A percentile compares a stretch with the other conserved stretches of the same genome.
Conservation (phyloP, 768 basidiomycete species). For the Inosperma sp. region DNA sequence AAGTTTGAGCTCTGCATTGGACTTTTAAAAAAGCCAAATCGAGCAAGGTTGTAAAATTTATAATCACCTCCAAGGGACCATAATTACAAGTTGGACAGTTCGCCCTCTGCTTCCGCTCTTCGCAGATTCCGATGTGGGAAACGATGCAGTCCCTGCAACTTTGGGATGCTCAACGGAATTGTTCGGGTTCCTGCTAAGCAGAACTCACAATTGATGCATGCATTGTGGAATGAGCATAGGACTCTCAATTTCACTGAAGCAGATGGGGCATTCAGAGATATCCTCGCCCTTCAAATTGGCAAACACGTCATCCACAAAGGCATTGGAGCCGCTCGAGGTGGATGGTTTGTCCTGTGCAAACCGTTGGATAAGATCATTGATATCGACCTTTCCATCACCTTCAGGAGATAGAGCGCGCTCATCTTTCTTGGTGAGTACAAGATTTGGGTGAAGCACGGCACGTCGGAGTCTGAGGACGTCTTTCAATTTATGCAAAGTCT, state of each 20-base stretch:
- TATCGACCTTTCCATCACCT: slow-evolving; percentile 45
- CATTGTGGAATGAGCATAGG: slow-evolving; percentile 71
- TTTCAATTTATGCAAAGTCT: not conserved
- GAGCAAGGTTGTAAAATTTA: not conserved
- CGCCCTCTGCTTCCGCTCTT: slow-evolving; percentile 64
- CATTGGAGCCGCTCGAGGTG: slow-evolving; percentile 30
- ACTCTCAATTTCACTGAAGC: slow-evolving; percentile 70
- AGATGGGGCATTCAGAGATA: slow-evolving; percentile 70
- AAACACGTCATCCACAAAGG: slow-evolving; percentile 62
- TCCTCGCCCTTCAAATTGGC: slow-evolving; percentile 55
- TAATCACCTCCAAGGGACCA: slow-evolving; percentile 58
- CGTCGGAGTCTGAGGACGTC: slow-evolving; percentile 62
- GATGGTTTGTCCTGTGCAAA: slow-evolving; percentile 40
- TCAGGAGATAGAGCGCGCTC: slow-evolving; percentile 33
- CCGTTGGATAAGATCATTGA: slow-evolving; percentile 55
- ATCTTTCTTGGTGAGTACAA: slow-evolving; percentile 60
- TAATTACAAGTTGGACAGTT: slow-evolving; percentile 75
- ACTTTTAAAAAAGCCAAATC: not conserved
- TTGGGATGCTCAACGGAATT: not conserved
- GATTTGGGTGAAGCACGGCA: slow-evolving; percentile 85
- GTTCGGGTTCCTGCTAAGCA: not conserved
- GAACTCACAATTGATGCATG: slow-evolving; percentile 67
- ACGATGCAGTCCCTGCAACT: slow-evolving; percentile 90
- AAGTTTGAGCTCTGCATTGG: slow-evolving; percentile 35
- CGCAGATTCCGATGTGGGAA: slow-evolving; percentile 61